phyloP scores from a whole-genome alignment of 345 rosid species.

The Carallia pectinifolia region DNA sequence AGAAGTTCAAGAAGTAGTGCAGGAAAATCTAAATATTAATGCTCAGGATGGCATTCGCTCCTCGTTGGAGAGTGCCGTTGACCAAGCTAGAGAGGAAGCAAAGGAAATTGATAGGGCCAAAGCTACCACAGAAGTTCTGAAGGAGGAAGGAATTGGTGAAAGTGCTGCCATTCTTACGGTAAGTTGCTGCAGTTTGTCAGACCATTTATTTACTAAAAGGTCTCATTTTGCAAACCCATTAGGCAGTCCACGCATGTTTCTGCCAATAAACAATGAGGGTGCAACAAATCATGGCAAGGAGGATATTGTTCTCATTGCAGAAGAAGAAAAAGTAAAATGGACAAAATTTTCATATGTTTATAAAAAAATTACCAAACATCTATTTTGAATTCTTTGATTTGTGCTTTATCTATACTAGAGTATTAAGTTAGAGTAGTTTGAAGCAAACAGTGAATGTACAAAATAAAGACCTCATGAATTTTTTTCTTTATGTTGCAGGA shows the following conservation, averaged over 20 bases:
- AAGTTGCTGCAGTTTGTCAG: slow-evolving; percentile 12
- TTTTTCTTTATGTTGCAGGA: slow-evolving; percentile 50
- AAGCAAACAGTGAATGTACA: background rate
- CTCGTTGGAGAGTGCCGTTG: slow-evolving; percentile 49
- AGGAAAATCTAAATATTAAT: slow-evolving; percentile 21
- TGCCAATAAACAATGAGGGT: too few species aligned
- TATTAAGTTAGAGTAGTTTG: too few species aligned
- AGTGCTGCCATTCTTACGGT: slow-evolving; percentile 64
- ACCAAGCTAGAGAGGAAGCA: slow-evolving; percentile 61
- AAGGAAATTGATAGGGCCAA: slow-evolving; percentile 55
- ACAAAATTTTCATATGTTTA: too few species aligned
- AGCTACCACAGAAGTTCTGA: slow-evolving; percentile 54
- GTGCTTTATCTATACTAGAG: too few species aligned
- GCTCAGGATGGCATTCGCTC: slow-evolving; percentile 28
- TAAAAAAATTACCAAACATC: too few species aligned
- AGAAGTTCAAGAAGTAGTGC: slow-evolving; percentile 33
- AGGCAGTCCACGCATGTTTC: too few species aligned
- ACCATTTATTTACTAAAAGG: background rate
- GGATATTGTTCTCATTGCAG: too few species aligned
- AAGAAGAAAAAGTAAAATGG: too few species aligned
- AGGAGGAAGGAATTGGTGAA: slow-evolving; percentile 77
- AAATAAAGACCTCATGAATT: background rate
- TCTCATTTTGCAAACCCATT: too few species aligned
- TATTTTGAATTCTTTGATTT: too few species aligned
- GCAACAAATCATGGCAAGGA: too few species aligned